Evolutionary conservation across 2,329 filamentous ascomycete species (phyloP).

Genomic region (Fusarium humuli): DNA sequence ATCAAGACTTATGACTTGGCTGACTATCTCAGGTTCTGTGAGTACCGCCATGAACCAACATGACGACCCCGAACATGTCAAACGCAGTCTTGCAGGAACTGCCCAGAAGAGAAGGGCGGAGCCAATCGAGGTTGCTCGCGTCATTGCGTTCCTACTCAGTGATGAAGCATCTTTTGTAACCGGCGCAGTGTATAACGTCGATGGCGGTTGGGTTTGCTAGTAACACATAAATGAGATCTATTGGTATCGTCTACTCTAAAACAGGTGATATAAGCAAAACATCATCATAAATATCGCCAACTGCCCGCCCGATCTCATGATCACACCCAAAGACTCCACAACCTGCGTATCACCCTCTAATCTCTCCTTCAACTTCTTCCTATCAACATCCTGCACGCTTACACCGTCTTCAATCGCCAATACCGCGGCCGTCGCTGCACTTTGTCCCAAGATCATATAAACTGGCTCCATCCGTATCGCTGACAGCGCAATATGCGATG

Average conservation of each 20-base stretch:
- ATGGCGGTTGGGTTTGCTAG: constrained; percentile 52
- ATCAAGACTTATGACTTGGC: accelerated
- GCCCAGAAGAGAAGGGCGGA: constrained; percentile 32
- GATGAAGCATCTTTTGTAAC: constrained; percentile 43
- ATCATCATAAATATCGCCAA: no score
- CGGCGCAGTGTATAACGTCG: constrained; percentile 52
- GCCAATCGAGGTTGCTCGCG: constrained; percentile 22
- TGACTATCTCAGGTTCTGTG: constrained; percentile 19
- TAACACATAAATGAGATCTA: background rate
- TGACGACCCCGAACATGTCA: constrained; percentile 25
- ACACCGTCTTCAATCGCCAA: constrained; percentile 31
- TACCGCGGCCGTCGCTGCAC: constrained; percentile 25
- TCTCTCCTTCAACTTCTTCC: constrained; percentile 1
- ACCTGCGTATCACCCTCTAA: constrained; percentile 18
- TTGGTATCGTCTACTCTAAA: background rate
- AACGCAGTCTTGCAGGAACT: constrained; percentile 13
- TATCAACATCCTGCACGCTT: constrained; percentile 25
- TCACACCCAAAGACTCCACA: background rate
- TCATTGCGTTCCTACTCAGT: constrained; percentile 43
- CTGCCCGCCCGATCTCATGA: background rate
- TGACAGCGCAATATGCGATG: constrained; percentile 22
- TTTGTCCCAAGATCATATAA: constrained; percentile 37
- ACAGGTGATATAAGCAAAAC: background rate
- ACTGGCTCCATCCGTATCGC: constrained; percentile 35
- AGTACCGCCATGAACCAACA: constrained; percentile 33